Evolutionary conservation across 2,329 filamentous ascomycete genomes (phyloP), one percentile per base, ranked within the genome.

Genomic region (Bipolaris gigantea): DNA sequence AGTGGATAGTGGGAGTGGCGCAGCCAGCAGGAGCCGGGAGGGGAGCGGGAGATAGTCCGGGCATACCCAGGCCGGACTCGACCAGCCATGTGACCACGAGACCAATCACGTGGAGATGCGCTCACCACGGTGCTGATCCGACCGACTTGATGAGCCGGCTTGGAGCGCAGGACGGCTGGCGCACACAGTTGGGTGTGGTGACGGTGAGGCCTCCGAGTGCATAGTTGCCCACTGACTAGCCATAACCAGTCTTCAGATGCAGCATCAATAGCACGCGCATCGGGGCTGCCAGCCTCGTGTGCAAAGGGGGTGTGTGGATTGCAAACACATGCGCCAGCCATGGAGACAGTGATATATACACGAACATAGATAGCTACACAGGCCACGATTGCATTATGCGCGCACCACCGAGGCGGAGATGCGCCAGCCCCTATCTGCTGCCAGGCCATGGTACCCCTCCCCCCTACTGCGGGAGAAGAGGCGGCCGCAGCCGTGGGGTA

Each of bases 401-500:
- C 21, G 39, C 39, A 42, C 39, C 39, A 42, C 39, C 5, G n/a
- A 36, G n/a, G 16, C 35, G 15, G 8, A 36, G 25, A 16, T 7
- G 5, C 33, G 33, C 15, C 23, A 15, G 8, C 47, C 47, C 47
- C 47, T 49, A 41, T 41, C 27, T 25, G 15, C 27, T 25, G 15
- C 15, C 27, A 33, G 33, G 42, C 13, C 47, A 49, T 8, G 19
- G 32, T 10, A 49, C 18, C 27, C 38, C 38, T 41, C 25, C 30
- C 18, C 27, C 38, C 38, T 41, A 34, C 30, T 7, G n/a, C 10
- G 15, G 19, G 19, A 23, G 11, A 23, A 41, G 45, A 18, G 39
- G 23, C 32, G 9, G 16, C 25, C 43, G 39, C 35, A 30, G 36
- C 42, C 50, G 49, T 53, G 53, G 46, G 52, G 49, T 30, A 30